Percentiles rank a stretch among this genome's conserved stretches.
Conservation (phyloP, 2,329 filamentous ascomycete species). For the Fusarium nelsonii region DNA sequence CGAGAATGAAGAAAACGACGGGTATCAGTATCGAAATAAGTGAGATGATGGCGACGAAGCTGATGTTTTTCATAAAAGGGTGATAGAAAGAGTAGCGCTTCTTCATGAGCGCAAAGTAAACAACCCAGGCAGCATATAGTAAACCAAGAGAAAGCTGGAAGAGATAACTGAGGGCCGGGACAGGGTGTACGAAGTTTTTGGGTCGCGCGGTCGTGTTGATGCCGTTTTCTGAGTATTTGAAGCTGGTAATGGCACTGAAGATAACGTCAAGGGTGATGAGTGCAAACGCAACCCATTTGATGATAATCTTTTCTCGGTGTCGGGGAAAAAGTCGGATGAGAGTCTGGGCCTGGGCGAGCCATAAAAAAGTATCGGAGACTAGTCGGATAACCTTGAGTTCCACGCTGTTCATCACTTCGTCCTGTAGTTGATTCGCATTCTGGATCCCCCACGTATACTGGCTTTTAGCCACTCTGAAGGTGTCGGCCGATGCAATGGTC, state of each 20-base stretch:
- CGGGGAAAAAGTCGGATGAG: slow-evolving; percentile 95
- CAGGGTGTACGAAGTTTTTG: slow-evolving; percentile 84
- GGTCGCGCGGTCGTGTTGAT: slow-evolving; percentile 70
- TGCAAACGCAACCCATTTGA: slow-evolving; percentile 98
- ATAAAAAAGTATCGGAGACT: slow-evolving; percentile 95
- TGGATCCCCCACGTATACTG: slow-evolving; percentile 86
- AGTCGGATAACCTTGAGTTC: slow-evolving; percentile 92
- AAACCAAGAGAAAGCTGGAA: slow-evolving; percentile 89
- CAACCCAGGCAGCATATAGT: slow-evolving; percentile 91
- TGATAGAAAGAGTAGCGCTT: slow-evolving; percentile 92
- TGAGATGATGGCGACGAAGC: slow-evolving; percentile 82
- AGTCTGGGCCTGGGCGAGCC: slow-evolving; percentile 97
- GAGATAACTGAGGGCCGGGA: slow-evolving; percentile 90
- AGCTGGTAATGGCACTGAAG: slow-evolving; percentile 93
- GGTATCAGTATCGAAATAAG: slow-evolving; percentile 86
- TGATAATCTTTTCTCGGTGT: slow-evolving; percentile 96
- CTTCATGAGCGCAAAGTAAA: slow-evolving; percentile 94
- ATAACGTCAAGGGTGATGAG: slow-evolving; percentile 91
- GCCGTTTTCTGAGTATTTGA: slow-evolving; percentile 67
- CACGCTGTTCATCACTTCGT: slow-evolving; percentile 82
- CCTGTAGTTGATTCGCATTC: slow-evolving; percentile 81
- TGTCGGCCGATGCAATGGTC: slow-evolving; percentile 93
- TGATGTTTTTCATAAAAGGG: slow-evolving; percentile 89
- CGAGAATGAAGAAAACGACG: slow-evolving; percentile 92
- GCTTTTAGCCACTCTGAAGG: slow-evolving; percentile 83